Base-by-base conservation (phyloP, 371 early-diverging fungal species). In the Saksenaea vasiformis region DNA sequence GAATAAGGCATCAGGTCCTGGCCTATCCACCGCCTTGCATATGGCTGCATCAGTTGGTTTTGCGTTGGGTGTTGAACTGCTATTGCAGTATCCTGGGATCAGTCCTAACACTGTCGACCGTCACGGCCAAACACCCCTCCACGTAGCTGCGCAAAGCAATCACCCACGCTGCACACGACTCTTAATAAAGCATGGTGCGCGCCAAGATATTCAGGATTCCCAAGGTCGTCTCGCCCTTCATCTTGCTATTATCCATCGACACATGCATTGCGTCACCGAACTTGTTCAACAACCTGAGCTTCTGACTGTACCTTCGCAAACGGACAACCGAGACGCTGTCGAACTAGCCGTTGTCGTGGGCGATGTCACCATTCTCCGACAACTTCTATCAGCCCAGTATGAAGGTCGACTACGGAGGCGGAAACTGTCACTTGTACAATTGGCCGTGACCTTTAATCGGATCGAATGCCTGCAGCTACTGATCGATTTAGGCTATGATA, bases 11-110 rank as follows among this genome's bases (percentile, higher is more conserved):
- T 67, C 69, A 47, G 51, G 51, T 11, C 51, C 51, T 9, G 67
- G 72, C 38, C 56, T 64, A 36, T 66, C 73, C 27, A 77, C 79
- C 1, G 78, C 77, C 1, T 44, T 82, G 3, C 83, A 82, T 26
- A 65, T 74, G 27, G 78, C 83, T 5, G 74, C 68, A 31, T 22
- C 70, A 27, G 53, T 64, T n/a, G 78, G 76, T 14, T 81, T 78
- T 54, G 27, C 37, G 9, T 36, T 58, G 27, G 81, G 77, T 19
- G 44, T 81, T 9, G 56, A 65, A 11, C 31, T 70, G 9, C 36
- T 81, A 17, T 17, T 70, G 1, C 38, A 69, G 26, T 72, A 74
- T 44, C 66, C 71, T n/a, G 51, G 24, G 10, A 66, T 72, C 34
- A 65, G 73, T 44, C 26, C 72, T 5, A 75, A 80, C 38, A 47